Base-by-base conservation (phyloP, 352 stramenopile species). In the Paralagenidium karlingii region DNA sequence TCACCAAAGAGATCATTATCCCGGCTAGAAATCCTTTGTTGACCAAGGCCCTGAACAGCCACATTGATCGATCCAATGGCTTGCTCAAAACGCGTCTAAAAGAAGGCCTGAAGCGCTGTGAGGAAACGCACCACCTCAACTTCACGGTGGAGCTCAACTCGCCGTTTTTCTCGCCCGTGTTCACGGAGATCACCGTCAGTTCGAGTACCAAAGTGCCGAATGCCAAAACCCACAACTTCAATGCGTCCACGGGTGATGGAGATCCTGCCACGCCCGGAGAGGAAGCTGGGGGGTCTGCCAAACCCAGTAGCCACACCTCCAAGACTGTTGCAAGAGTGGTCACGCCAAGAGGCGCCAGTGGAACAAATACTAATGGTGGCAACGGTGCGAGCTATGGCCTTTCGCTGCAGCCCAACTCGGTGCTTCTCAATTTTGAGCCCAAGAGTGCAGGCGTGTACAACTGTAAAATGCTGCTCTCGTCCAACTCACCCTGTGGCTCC, bases 91-190 rank as follows among this genome's bases (percentile, higher is more conserved):
- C 57, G 0, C 87, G 86, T 31, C 40, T 89, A 7, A 84, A 86
- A 12, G 74, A 89, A 16, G 73, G 68, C 9, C 44, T 92, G 0
- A 86, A 83, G 24, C 65, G 63, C 10, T 92, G 77, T 36, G 74
- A 88, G 43, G 74, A 89, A 8, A 55, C 29, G 0, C 75, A 89
- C 27, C 74, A 88, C 41, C 51, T 22, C 16, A 65, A 13, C 10
- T 94, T 86, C 40, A 47, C 67, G 2, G 61, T 86, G 0, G 68
- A 88, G 31, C 69, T 94, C 27, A 93, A 96, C 36, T 94, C 80
- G 3, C 81, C 82, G 0, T 96, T 83, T 25, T 96, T 94, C 31
- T 49, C 71, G 12, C 56, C 76, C 0, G 57, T 71, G 2, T 55
- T 67, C 11, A 48, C 60, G 1, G 80, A 91, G 15, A 39, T 88